Percentiles rank a stretch among this genome's conserved stretches.
These are phyloP conservation scores for Petunia axillaris DNA, from an alignment of 257 asterid genomes.

Conservation along the genomic window DNA sequence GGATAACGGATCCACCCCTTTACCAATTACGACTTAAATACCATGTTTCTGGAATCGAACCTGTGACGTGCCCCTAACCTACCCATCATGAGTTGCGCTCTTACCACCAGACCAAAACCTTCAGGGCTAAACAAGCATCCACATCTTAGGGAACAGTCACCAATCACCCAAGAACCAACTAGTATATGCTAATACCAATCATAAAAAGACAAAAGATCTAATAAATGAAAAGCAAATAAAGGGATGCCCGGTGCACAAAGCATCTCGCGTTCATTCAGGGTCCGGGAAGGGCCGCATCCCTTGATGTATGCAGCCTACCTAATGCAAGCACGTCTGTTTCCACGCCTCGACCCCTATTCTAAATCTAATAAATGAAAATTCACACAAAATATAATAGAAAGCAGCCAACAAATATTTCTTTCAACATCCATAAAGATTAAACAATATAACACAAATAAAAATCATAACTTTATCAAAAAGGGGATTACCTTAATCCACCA, in stretches of 20 bases:
- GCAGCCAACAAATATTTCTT: neutral
- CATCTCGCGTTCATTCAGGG: too few species aligned
- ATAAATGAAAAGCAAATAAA: neutral
- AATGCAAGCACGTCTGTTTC: too few species aligned
- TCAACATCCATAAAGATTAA: neutral
- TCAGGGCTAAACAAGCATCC: neutral
- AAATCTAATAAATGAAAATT: neutral
- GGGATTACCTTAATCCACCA: constrained; percentile 82
- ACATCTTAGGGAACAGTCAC: neutral
- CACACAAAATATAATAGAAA: neutral
- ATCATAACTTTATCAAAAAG: neutral
- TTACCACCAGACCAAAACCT: too few species aligned
- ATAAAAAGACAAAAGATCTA: neutral
- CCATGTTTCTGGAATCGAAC: too few species aligned
- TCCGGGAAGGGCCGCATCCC: too few species aligned
- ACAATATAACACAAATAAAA: neutral
- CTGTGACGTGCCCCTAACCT: too few species aligned
- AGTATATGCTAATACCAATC: neutral
- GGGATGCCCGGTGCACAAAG: too few species aligned
- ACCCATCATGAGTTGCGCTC: too few species aligned
- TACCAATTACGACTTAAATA: too few species aligned
- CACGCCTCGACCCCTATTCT: too few species aligned
- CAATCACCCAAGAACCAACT: neutral
- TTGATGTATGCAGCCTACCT: too few species aligned
- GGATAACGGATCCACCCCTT: too few species aligned